A percentile compares a stretch with the other conserved stretches of the same genome.
These are phyloP conservation scores for carrot (Daucus carota) DNA, from an alignment of 129 eudicot genomes.

Conservation along the genomic window DH1_v3.0 NC_030389.2:45227001-45227500, in stretches of 20 bases:
- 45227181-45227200: slow-evolving; percentile 1
- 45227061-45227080: neutral
- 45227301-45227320: neutral
- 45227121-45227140: slow-evolving; percentile 97
- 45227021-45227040: slow-evolving; percentile 93
- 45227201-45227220: neutral
- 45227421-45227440: slow-evolving; percentile 96
- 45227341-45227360: neutral
- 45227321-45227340: neutral
- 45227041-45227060: slow-evolving; percentile 29
- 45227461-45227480: slow-evolving; percentile 97
- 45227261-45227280: neutral
- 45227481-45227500: slow-evolving; percentile 93
- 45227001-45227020: slow-evolving; percentile 95
- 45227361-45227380: neutral
- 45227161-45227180: slow-evolving; percentile 76
- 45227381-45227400: neutral
- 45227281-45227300: too few relatives aligned
- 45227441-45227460: slow-evolving; percentile 90
- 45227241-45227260: neutral
- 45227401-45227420: slow-evolving; percentile 21
- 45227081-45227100: neutral
- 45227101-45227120: slow-evolving; percentile 67
- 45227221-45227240: neutral
- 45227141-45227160: slow-evolving; percentile 81